phyloP scores from a whole-genome alignment of 306 rosid species.

The Chamaecrista fasciculata region DNA sequence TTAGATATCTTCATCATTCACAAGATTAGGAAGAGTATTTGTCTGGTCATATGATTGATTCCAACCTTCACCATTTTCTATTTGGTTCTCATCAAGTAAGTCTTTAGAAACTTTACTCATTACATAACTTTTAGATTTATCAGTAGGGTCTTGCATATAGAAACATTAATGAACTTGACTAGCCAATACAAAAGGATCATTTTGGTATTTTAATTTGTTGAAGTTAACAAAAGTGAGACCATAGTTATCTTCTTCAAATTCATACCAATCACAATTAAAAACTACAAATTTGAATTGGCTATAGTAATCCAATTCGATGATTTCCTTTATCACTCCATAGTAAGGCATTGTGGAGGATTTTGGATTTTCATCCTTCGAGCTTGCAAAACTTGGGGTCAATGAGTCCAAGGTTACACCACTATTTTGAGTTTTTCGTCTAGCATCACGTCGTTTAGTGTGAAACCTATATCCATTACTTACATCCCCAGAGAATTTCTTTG shows the following conservation, averaged over 20 bases:
- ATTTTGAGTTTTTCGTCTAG: neutral
- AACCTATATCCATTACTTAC: neutral
- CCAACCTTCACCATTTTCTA: neutral
- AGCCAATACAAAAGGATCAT: neutral
- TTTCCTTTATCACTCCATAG: neutral
- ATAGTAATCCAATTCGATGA: neutral
- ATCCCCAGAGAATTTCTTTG: neutral
- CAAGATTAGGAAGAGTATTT: neutral
- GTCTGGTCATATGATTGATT: neutral
- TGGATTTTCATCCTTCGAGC: neutral
- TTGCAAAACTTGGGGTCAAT: neutral
- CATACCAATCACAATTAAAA: neutral
- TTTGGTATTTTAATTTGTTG: neutral
- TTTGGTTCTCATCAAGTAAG: neutral
- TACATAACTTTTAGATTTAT: neutral
- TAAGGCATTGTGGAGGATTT: neutral
- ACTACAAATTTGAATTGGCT: neutral
- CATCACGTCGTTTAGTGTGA: neutral
- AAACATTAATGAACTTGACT: conserved; percentile 11
- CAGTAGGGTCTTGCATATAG: neutral
- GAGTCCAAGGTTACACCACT: neutral
- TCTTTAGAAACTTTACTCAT: neutral
- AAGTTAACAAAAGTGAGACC: neutral
- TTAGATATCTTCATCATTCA: neutral
- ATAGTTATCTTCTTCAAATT: neutral